Conservation (phyloP, 2,329 filamentous ascomycete genomes). For the Lasiodiplodia theobromae region DNA sequence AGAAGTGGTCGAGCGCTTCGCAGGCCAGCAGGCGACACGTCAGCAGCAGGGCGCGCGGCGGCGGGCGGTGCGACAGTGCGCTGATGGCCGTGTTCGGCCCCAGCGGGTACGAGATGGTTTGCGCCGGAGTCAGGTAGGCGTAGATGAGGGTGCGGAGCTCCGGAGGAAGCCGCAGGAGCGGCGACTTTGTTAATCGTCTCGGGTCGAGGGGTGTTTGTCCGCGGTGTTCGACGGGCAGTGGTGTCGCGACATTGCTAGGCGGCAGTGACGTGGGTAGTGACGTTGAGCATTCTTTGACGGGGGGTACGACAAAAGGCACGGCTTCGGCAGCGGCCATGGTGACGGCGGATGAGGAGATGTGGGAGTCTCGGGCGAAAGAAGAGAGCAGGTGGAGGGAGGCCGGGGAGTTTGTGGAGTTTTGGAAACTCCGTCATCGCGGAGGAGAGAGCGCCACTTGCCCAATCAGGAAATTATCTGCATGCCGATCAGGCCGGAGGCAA, state of each 20-base stretch:
- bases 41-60: slow-evolving; percentile 16
- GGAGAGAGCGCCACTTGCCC: slow-evolving; percentile 7
- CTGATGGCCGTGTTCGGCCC: slow-evolving; percentile 22
- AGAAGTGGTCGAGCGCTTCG: slow-evolving; percentile 23
- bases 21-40: slow-evolving; percentile 6
- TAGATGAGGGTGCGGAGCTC: slow-evolving; percentile 22
- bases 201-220: background rate
- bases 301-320: background rate
- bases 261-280: background rate
- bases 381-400: background rate
- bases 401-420: background rate
- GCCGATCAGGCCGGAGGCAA: slow-evolving; percentile 7
- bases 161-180: slow-evolving; percentile 12
- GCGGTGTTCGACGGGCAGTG: background rate
- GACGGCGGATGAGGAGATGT: background rate
- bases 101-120: slow-evolving; percentile 12
- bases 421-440: slow-evolving; percentile 8
- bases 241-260: background rate
- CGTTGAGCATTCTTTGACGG: background rate
- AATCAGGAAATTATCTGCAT: slow-evolving; percentile 12
- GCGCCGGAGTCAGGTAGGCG: slow-evolving; percentile 5
- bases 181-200: background rate
- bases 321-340: background rate
- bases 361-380: background rate
- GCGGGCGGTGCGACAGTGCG: slow-evolving; percentile 12